These are phyloP conservation scores for Nicotiana benthamiana DNA, from an alignment of 257 asterid genomes.

Conservation along the genomic window DNA sequence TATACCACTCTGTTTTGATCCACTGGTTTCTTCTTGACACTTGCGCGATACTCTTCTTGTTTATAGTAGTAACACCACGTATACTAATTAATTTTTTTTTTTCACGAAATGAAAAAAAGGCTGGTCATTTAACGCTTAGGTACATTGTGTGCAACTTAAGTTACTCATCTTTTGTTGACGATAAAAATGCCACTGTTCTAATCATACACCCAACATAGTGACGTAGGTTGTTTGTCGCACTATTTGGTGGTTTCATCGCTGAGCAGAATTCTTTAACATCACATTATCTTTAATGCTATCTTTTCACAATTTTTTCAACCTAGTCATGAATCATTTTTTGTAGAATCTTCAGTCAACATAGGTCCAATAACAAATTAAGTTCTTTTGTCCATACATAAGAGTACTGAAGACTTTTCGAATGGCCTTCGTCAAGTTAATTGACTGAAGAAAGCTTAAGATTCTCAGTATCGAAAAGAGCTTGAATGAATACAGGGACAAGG, in stretches of 20 bases:
- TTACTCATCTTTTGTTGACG: background rate
- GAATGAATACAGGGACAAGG: conserved; percentile 58
- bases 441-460: background rate
- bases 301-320: background rate
- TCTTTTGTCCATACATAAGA: background rate
- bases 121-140: background rate
- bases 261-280: background rate
- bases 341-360: background rate
- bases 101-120: background rate
- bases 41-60: background rate
- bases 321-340: background rate
- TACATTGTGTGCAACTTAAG: background rate
- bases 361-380: background rate
- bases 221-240: background rate
- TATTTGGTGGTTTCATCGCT: background rate
- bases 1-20: background rate
- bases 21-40: background rate
- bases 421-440: background rate
- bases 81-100: background rate
- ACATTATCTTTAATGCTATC: background rate
- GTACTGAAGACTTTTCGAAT: background rate
- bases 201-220: background rate
- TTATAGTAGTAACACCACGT: background rate
- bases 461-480: conserved; percentile 51
- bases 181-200: background rate